phyloP scores from a whole-genome alignment of 768 basidiomycete species.

The Pleurotus ostreatus region DNA sequence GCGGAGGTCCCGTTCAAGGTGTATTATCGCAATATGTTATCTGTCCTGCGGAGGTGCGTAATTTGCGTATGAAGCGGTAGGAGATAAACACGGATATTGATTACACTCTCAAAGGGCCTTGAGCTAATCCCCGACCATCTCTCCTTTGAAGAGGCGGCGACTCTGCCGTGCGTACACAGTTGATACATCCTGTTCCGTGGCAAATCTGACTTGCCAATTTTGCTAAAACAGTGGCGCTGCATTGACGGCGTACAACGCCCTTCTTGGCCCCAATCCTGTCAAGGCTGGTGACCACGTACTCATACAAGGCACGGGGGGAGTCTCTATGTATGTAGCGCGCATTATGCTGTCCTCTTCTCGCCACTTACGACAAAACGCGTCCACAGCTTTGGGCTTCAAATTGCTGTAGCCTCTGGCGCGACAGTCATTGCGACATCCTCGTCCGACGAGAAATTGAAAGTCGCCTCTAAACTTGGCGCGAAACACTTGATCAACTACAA shows the following conservation, averaged over 20 bases:
- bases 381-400: slow-evolving; percentile 49
- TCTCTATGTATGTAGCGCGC: slow-evolving; percentile 38
- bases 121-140: slow-evolving; percentile 53
- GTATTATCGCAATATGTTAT: slow-evolving; percentile 50
- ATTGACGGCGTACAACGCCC: slow-evolving; percentile 60
- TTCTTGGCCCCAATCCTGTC: slow-evolving; percentile 44
- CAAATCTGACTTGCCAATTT: neutral
- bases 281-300: slow-evolving; percentile 59
- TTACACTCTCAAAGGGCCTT: slow-evolving; percentile 30
- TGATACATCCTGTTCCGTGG: neutral
- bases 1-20: slow-evolving; percentile 45
- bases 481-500: slow-evolving; percentile 61
- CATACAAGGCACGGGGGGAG: slow-evolving; percentile 53
- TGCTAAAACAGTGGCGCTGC: slow-evolving; percentile 42
- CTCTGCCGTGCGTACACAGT: slow-evolving; percentile 44
- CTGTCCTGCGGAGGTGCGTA: slow-evolving; percentile 39
- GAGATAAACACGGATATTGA: neutral
- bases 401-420: slow-evolving; percentile 61
- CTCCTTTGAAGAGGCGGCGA: slow-evolving; percentile 60
- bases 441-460: slow-evolving; percentile 56
- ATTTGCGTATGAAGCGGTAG: neutral
- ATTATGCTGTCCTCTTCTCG: neutral
- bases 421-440: slow-evolving; percentile 66
- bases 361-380: neutral
- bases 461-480: slow-evolving; percentile 48